Percentiles rank a stretch among this genome's conserved stretches.
Conservation (phyloP, 331 rosid genomes). For the Arachis monticola region DNA sequence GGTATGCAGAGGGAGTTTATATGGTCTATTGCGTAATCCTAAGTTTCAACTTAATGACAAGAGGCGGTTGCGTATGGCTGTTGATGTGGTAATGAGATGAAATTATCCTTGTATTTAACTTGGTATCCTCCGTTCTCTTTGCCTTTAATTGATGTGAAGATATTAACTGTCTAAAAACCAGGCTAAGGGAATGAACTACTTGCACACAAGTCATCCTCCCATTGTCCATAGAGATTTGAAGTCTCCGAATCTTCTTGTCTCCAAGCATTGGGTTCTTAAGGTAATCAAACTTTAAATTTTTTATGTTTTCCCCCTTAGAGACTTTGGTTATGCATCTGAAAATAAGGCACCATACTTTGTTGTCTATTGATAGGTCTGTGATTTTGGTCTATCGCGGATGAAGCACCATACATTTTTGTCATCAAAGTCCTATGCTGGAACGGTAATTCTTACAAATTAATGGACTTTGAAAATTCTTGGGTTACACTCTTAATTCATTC, state of each 20-base stretch:
- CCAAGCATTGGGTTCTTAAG: slow-evolving; percentile 97
- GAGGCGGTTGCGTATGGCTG: slow-evolving; percentile 94
- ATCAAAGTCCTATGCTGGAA: too few relatives aligned
- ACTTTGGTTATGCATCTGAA: slow-evolving; percentile 30
- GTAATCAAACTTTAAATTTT: slow-evolving; percentile 48
- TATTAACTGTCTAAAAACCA: slow-evolving; percentile 45
- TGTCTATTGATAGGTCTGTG: slow-evolving; percentile 58
- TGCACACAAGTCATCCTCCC: slow-evolving; percentile 95
- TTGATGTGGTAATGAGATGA: slow-evolving; percentile 80
- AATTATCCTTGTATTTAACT: neutral
- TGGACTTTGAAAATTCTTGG: slow-evolving; percentile 18
- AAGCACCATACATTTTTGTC: slow-evolving; percentile 3
- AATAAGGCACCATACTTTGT: neutral
- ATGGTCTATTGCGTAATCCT: slow-evolving; percentile 87
- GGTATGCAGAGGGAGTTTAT: slow-evolving; percentile 87
- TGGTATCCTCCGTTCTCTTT: neutral
- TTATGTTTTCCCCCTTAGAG: slow-evolving; percentile 28
- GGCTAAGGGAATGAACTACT: slow-evolving; percentile 99
- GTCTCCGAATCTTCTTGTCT: slow-evolving; percentile 98
- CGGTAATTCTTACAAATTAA: neutral
- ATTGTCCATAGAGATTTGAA: slow-evolving; percentile 96
- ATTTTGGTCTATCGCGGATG: too few relatives aligned
- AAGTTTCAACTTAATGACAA: slow-evolving; percentile 84
- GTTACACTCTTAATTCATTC: slow-evolving; percentile 29
- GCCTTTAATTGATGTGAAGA: slow-evolving; percentile 35